Evolutionary conservation across 352 stramenopile species (phyloP), one percentile per base, ranked within the genome.

Genomic region (Globisporangium canariense): DNA sequence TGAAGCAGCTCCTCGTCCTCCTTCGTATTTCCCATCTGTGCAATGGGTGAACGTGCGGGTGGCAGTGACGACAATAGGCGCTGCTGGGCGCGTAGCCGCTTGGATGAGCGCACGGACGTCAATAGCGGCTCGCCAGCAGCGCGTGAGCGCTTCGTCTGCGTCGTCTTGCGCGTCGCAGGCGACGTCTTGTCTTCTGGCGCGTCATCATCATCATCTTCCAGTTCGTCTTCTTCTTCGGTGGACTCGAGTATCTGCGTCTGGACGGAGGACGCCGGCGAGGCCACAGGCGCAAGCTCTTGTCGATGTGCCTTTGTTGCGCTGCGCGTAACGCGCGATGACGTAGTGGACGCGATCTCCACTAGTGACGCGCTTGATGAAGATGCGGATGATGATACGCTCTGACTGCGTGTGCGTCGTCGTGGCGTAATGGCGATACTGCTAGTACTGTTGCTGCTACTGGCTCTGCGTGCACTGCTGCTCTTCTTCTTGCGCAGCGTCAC

Each of bases 1-100:
- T 73, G 60, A 14, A 76, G 59, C 0, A 78, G 56, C 14, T 73
- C 69, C 3, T 73, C 45, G 11, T 67, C 64, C 14, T 70, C 58
- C 34, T 66, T 63, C n/a, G 73, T 74, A 58, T 75, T 69, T 22
- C 51, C 62, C 47, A 69, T 68, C 4, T 67, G 75, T 14, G 63
- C 74, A 38, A 75, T 43, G 1, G 71, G 71, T 34, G 71, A 68
- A 1, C 63, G 43, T 22, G 32, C 59, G 4, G 38, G 32, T 52
- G 69, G 60, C 36, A 76, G 68, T 6, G 52, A 58, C 3, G 16
- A n/a, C 46, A 75, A 45, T 0, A 78, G 63, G 3, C 71, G 65
- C 2, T 46, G 43, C 28, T 56, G 52, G 0, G 47, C 28, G 43
- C 54, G 60, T 22, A 67, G 59, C 3, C 43, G 18, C 28, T 77